A percentile compares a stretch with the other conserved stretches of the same genome.
These are phyloP conservation scores for Sarocladium strictum DNA, from an alignment of 2,329 filamentous ascomycete genomes.

Conservation along the genomic window DNA sequence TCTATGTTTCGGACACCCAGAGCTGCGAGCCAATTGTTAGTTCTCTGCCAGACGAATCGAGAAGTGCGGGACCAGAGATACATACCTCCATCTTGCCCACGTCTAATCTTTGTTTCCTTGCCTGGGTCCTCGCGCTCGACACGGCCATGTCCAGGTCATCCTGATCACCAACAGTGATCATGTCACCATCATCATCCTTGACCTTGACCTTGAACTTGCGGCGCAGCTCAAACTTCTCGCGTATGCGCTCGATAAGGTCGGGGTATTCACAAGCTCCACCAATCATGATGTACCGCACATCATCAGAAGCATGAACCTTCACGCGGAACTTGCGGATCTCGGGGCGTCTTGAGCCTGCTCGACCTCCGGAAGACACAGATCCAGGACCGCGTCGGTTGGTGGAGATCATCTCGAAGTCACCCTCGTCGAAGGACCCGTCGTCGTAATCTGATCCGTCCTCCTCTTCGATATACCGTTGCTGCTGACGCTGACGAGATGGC, in stretches of 20 bases:
- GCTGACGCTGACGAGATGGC: conserved; percentile 32
- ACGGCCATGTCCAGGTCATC: conserved; percentile 92
- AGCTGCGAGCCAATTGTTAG: background rate
- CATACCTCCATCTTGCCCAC: conserved; percentile 94
- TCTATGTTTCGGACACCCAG: conserved; percentile 10
- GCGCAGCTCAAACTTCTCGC: conserved; percentile 77
- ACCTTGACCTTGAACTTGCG: conserved; percentile 84
- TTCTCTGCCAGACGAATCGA: background rate
- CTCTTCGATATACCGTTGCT: conserved; percentile 68
- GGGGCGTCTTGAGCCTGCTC: conserved; percentile 52
- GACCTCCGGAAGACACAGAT: conserved; percentile 39
- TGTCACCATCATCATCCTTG: conserved; percentile 78
- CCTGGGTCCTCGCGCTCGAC: conserved; percentile 59
- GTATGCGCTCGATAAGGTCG: conserved; percentile 72
- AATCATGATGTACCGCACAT: conserved; percentile 91
- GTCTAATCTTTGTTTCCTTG: conserved; percentile 68
- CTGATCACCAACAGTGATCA: conserved; percentile 96
- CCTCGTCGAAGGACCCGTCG: conserved; percentile 64
- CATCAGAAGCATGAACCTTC: conserved; percentile 83
- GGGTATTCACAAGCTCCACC: conserved; percentile 64
- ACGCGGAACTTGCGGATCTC: conserved; percentile 76
- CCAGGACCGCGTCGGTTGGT: conserved; percentile 36
- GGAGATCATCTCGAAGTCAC: conserved; percentile 74
- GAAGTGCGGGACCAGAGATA: conserved; percentile 16
- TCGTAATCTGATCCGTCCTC: conserved; percentile 74